Evolutionary conservation across 2,329 filamentous ascomycete species (phyloP).

Genomic region (Mariannaea elegans): DNA sequence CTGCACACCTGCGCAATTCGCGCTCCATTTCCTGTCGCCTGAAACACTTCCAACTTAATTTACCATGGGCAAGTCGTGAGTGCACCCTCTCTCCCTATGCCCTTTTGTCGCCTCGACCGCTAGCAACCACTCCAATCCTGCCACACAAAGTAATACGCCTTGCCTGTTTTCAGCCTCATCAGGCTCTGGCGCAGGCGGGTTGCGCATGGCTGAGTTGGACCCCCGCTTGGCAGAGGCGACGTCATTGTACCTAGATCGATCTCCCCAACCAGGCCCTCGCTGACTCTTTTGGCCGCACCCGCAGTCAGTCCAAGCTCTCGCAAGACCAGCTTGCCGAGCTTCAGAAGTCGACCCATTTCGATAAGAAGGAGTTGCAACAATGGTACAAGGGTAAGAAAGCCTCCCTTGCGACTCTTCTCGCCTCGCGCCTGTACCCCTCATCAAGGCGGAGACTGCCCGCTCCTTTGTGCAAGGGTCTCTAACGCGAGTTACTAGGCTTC

Average conservation of each 20-base stretch:
- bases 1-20: constrained; percentile 39
- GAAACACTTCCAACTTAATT: constrained; percentile 22
- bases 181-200: constrained; percentile 29
- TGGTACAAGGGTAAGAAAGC: constrained; percentile 92
- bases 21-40: constrained; percentile 27
- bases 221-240: constrained; percentile 35
- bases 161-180: constrained; percentile 22
- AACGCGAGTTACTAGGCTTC: constrained; percentile 71
- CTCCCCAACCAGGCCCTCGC: constrained; percentile 24
- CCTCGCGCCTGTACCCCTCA: constrained; percentile 12
- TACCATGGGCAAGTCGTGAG: constrained; percentile 65
- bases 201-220: constrained; percentile 28
- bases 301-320: constrained; percentile 96
- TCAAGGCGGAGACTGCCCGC: background rate
- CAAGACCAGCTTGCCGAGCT: constrained; percentile 95
- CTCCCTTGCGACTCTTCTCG: background rate
- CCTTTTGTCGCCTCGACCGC: background rate
- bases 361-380: constrained; percentile 99
- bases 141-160: constrained; percentile 20
- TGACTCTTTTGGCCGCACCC: constrained; percentile 27
- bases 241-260: constrained; percentile 33
- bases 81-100: constrained; percentile 29
- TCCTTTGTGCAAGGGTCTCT: constrained; percentile 16
- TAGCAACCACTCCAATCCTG: background rate
- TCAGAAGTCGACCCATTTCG: constrained; percentile 96